Evolutionary conservation across 352 stramenopile species (phyloP).

Genomic region (Globisporangium alternatum): DNA sequence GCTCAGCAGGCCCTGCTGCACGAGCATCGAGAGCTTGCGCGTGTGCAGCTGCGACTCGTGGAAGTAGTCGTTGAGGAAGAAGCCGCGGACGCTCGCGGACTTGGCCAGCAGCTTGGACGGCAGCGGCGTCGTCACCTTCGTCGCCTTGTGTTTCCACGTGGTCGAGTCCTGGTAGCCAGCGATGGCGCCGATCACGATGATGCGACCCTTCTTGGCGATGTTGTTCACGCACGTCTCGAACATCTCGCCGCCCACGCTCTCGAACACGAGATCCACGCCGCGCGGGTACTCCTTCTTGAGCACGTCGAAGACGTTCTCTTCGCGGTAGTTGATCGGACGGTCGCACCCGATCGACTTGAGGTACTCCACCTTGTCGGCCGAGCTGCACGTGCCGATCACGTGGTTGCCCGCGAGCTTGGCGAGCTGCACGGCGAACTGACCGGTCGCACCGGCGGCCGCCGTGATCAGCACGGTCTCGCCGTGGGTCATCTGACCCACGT

Average conservation of each 20-base stretch:
- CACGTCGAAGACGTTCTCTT: slow-evolving; percentile 46
- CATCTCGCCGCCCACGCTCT: slow-evolving; percentile 42
- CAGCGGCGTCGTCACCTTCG: slow-evolving; percentile 25
- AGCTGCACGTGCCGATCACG: slow-evolving; percentile 67
- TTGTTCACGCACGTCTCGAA: slow-evolving; percentile 35
- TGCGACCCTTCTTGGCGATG: slow-evolving; percentile 27
- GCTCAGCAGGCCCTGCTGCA: slow-evolving; percentile 38
- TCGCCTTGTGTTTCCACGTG: slow-evolving; percentile 41
- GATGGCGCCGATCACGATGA: slow-evolving; percentile 47
- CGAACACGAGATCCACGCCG: slow-evolving; percentile 46
- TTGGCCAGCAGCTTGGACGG: slow-evolving; percentile 37
- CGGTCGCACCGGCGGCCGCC: slow-evolving; percentile 51
- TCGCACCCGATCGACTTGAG: slow-evolving; percentile 50
- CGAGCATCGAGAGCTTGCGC: slow-evolving; percentile 40
- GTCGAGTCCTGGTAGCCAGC: slow-evolving; percentile 46
- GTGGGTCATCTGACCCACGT: slow-evolving; percentile 40
- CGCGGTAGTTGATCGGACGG: slow-evolving; percentile 74
- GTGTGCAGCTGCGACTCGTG: slow-evolving; percentile 28
- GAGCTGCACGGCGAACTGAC: slow-evolving; percentile 70
- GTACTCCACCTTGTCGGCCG: slow-evolving; percentile 76
- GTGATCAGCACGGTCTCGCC: slow-evolving; percentile 46
- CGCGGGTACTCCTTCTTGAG: slow-evolving; percentile 49
- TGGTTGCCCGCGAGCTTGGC: slow-evolving; percentile 66
- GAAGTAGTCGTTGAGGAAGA: slow-evolving; percentile 42
- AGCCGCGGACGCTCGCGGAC: slow-evolving; percentile 42